Evolutionary conservation across 2,329 filamentous ascomycete genomes (phyloP).

Genomic region (Colletotrichum sojae): DNA sequence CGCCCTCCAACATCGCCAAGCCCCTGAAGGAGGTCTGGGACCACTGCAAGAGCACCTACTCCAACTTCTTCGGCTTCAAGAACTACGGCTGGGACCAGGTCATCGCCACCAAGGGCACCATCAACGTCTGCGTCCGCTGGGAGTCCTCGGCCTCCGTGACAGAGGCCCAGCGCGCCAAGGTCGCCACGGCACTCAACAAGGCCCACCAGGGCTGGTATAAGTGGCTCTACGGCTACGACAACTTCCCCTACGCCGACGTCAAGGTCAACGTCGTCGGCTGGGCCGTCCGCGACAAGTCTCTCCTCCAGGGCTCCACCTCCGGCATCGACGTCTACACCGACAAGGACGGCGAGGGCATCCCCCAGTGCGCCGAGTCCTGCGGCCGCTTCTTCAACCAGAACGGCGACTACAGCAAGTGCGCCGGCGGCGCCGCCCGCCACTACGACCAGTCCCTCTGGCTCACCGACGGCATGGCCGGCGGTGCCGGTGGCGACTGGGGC

Average conservation of each 20-base stretch:
- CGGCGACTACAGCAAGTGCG: constrained; percentile 56
- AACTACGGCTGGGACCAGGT: constrained; percentile 54
- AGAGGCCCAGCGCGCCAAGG: constrained; percentile 54
- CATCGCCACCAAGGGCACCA: constrained; percentile 45
- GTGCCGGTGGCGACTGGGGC: constrained; percentile 64
- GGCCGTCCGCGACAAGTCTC: constrained; percentile 55
- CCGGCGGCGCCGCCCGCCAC: constrained; percentile 54
- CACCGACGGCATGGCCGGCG: constrained; percentile 60
- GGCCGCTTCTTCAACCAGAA: constrained; percentile 62
- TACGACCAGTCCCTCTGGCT: constrained; percentile 64
- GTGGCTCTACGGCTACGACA: constrained; percentile 59
- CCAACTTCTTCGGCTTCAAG: constrained; percentile 46
- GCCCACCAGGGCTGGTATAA: constrained; percentile 59
- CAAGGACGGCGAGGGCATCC: constrained; percentile 55
- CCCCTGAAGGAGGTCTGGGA: constrained; percentile 51
- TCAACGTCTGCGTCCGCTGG: constrained; percentile 62
- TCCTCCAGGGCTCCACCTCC: constrained; percentile 55
- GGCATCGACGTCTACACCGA: constrained; percentile 59
- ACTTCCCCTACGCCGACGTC: constrained; percentile 57
- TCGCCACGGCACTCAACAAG: constrained; percentile 52
- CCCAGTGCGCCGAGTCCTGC: constrained; percentile 58
- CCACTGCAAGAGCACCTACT: constrained; percentile 48
- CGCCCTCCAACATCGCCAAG: constrained; percentile 44
- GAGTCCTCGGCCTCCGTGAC: constrained; percentile 55
- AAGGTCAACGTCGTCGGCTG: constrained; percentile 59